These are phyloP conservation scores for Lactarius pseudohatsudake DNA, from an alignment of 768 basidiomycete genomes.

Conservation along the genomic window DNA sequence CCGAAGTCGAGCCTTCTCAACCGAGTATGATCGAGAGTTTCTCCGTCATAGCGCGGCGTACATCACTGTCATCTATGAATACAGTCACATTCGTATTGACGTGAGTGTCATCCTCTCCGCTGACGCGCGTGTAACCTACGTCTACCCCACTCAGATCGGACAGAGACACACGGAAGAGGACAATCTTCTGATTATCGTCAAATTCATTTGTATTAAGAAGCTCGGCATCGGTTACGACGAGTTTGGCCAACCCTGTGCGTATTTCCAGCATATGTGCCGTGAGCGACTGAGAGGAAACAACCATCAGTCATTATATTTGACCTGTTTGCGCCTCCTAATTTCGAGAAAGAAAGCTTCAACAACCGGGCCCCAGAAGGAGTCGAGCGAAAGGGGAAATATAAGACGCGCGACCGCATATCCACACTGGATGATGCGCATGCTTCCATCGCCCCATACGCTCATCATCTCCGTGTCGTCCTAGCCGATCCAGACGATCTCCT, in stretches of 20 bases:
- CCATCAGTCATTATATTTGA: slow-evolving; percentile 26
- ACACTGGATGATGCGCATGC: slow-evolving; percentile 58
- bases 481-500: slow-evolving; percentile 50
- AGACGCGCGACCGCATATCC: slow-evolving; percentile 58
- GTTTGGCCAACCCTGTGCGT: slow-evolving; percentile 15
- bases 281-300: neutral
- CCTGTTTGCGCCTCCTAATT: slow-evolving; percentile 49
- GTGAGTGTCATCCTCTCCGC: slow-evolving; percentile 38
- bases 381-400: slow-evolving; percentile 38
- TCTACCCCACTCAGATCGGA: slow-evolving; percentile 11
- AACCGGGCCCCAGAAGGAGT: slow-evolving; percentile 43
- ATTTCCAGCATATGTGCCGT: neutral
- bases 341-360: slow-evolving; percentile 62
- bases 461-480: slow-evolving; percentile 65
- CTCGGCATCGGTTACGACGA: slow-evolving; percentile 24
- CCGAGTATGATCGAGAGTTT: slow-evolving; percentile 66
- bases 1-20: slow-evolving; percentile 49
- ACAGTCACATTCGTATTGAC: slow-evolving; percentile 62
- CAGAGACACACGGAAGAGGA: slow-evolving; percentile 24
- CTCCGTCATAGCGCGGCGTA: slow-evolving; percentile 46
- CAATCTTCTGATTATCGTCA: slow-evolving; percentile 10
- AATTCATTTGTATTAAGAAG: slow-evolving; percentile 24
- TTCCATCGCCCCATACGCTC: slow-evolving; percentile 64
- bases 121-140: neutral
- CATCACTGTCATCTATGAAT: slow-evolving; percentile 64